Percentiles rank a stretch among this genome's conserved stretches.
phyloP scores from a whole-genome alignment of 805 yeast genomes.

The Torulaspora gathmanii region DNA sequence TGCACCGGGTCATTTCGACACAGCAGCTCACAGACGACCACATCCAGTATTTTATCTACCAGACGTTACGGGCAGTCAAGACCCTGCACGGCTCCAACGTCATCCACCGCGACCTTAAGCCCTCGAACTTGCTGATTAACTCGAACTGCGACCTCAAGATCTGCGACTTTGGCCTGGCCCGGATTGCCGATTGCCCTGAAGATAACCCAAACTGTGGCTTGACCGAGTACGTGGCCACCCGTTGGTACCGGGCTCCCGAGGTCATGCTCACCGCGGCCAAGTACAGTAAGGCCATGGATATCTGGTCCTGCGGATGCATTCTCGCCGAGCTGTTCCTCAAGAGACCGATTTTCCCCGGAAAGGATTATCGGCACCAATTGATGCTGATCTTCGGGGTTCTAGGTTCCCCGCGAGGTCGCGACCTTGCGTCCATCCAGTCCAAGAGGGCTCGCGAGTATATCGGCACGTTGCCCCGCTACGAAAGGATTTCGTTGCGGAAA shows the following conservation, averaged over 20 bases:
- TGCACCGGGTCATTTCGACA: conserved; percentile 74
- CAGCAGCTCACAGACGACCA: conserved; percentile 88
- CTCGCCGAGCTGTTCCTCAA: conserved; percentile 86
- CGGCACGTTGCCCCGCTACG: conserved; percentile 63
- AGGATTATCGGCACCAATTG: conserved; percentile 88
- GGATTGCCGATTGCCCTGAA: conserved; percentile 37
- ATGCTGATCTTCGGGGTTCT: conserved; percentile 76
- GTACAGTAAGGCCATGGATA: conserved; percentile 91
- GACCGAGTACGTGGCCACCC: conserved; percentile 97
- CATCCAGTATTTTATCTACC: conserved; percentile 88
- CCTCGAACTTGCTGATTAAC: conserved; percentile 78
- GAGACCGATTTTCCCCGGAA: conserved; percentile 86
- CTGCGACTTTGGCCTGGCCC: conserved; percentile 91
- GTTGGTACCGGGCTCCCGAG: conserved; percentile 98
- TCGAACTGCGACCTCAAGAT: conserved; percentile 91
- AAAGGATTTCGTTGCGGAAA: conserved; percentile 18
- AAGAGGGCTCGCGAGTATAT: conserved; percentile 87
- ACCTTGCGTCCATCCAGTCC: conserved; percentile 67
- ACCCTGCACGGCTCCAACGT: conserved; percentile 93
- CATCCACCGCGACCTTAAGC: conserved; percentile 88
- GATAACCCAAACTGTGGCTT: conserved; percentile 39
- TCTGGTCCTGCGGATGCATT: conserved; percentile 97
- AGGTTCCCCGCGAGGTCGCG: conserved; percentile 84
- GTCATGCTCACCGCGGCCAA: conserved; percentile 92
- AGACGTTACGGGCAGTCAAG: conserved; percentile 83